Evolutionary conservation across 306 rosid species (phyloP).

Genomic region (Prosopis cineraria): DNA sequence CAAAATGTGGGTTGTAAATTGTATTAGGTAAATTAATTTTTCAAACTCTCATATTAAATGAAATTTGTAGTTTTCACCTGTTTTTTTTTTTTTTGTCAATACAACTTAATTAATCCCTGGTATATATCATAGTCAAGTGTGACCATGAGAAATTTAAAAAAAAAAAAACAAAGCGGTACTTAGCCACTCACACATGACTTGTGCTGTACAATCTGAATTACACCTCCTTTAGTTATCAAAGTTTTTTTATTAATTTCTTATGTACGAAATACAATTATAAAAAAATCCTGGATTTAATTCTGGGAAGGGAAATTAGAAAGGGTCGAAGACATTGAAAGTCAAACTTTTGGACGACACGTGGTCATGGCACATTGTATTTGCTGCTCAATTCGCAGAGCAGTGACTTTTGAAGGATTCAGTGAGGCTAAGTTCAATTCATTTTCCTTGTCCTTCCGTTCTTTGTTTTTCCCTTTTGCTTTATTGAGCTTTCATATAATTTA

Average conservation of each 20-base stretch:
- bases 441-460: not conserved
- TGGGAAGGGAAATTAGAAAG: not conserved
- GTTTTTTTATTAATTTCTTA: not conserved
- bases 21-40: too few species aligned
- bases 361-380: constrained; percentile 23
- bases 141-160: too few species aligned
- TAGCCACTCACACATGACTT: too few species aligned
- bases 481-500: not conserved
- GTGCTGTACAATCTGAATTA: too few species aligned
- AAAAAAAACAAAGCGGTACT: too few species aligned
- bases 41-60: too few species aligned
- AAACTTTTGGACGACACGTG: not conserved
- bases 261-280: not conserved
- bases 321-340: not conserved
- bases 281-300: not conserved
- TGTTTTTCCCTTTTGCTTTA: not conserved
- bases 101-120: too few species aligned
- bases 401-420: not conserved
- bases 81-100: too few species aligned
- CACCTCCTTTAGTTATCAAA: not conserved
- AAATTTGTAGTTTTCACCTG: too few species aligned
- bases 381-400: not conserved
- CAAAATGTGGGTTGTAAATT: too few species aligned
- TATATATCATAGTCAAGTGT: too few species aligned
- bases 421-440: not conserved